These are phyloP conservation scores for Cryptococcus sp. DNA, from an alignment of 1,284 basidiomycete genomes.

Conservation along the genomic window DNA sequence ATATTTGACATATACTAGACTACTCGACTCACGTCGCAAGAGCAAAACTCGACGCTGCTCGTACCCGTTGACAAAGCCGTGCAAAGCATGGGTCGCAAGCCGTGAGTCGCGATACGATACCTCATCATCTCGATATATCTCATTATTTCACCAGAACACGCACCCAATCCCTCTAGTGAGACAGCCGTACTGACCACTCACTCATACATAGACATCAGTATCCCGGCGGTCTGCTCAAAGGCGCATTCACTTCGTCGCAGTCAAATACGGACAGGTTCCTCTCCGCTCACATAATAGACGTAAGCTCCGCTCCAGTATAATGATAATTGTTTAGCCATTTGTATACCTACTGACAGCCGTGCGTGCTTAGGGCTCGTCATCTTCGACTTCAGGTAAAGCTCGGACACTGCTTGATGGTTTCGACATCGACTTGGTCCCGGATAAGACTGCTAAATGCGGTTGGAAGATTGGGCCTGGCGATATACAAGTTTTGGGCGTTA, in stretches of 20 bases:
- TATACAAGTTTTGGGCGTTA: constrained; percentile 39
- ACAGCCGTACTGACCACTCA: not conserved
- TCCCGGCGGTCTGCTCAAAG: constrained; percentile 17
- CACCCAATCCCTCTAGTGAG: not conserved
- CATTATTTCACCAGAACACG: too few species aligned
- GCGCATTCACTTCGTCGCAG: constrained; percentile 6
- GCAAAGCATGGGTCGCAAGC: constrained; percentile 42
- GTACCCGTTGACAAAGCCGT: constrained; percentile 50
- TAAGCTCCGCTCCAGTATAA: constrained; percentile 15
- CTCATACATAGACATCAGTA: constrained; percentile 16
- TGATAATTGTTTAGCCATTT: not conserved
- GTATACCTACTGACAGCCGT: not conserved
- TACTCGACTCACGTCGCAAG: constrained; percentile 16
- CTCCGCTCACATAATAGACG: constrained; percentile 44
- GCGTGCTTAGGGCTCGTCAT: not conserved
- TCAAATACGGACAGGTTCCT: constrained; percentile 45
- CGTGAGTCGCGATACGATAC: constrained; percentile 31
- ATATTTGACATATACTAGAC: constrained; percentile 10
- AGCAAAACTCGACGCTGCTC: constrained; percentile 41
- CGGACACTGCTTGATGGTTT: constrained; percentile 29
- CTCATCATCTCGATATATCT: too few species aligned
- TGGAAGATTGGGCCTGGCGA: constrained; percentile 43
- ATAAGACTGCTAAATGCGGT: constrained; percentile 23
- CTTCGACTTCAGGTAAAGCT: constrained; percentile 10
- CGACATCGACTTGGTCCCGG: constrained; percentile 27